Conservation (phyloP, 164 flowering plant genomes). For the Litsea cubeba region DNA sequence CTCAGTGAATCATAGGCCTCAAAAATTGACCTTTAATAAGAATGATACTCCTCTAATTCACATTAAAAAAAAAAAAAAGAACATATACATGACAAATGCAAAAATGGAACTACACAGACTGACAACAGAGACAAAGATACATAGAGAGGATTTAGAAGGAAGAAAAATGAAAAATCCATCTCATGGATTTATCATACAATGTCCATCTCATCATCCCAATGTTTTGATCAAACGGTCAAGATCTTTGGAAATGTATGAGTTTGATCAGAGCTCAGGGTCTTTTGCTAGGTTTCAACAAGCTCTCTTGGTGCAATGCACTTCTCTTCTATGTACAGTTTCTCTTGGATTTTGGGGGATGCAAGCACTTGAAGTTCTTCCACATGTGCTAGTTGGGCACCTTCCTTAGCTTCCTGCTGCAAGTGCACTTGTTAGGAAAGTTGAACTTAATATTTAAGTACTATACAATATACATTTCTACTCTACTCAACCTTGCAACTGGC, state of each 20-base stretch:
- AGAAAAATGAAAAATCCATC: neutral
- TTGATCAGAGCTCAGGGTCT: constrained; percentile 16
- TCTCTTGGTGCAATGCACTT: constrained; percentile 51
- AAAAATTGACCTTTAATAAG: too few relatives aligned
- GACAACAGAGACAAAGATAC: neutral
- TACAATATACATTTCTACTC: neutral
- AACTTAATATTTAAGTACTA: neutral
- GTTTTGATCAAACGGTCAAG: constrained; percentile 3
- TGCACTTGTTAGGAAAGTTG: neutral
- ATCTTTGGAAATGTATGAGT: constrained; percentile 14
- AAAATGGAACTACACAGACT: neutral
- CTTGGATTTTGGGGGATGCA: constrained; percentile 44
- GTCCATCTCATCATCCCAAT: neutral
- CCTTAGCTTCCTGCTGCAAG: constrained; percentile 31
- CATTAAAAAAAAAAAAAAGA: neutral
- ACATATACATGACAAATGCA: neutral
- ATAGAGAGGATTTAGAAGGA: neutral
- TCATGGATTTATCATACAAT: neutral
- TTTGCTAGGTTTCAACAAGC: constrained; percentile 25
- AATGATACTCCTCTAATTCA: neutral
- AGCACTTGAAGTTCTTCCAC: constrained; percentile 23
- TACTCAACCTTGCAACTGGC: neutral
- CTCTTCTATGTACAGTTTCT: constrained; percentile 54
- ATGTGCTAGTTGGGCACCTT: neutral
- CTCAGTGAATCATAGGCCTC: neutral